Percentiles rank a stretch among this genome's conserved stretches.
Evolutionary conservation across 2,329 filamentous ascomycete species (phyloP).

Genomic region (Botrytis porri): DNA sequence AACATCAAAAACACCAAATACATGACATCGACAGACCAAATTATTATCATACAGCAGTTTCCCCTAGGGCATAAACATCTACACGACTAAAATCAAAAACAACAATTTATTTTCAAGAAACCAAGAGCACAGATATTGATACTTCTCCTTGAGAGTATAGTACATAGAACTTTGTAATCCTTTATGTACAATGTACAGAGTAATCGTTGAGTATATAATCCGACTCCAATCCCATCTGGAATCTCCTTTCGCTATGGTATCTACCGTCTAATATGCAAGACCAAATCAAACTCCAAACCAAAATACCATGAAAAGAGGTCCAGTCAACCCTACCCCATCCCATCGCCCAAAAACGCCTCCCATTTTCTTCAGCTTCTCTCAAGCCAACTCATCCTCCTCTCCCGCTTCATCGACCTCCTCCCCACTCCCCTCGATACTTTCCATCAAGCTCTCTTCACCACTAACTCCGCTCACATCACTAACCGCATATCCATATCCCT

Average conservation of each 20-base stretch:
- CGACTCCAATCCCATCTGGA: neutral
- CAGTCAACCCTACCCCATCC: neutral
- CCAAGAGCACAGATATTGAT: neutral
- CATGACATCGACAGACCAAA: neutral
- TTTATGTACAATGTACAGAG: neutral
- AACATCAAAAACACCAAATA: neutral
- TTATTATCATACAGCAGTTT: neutral
- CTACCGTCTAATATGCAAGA: neutral
- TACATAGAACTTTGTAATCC: neutral
- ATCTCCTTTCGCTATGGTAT: neutral
- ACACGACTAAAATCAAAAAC: too few relatives aligned
- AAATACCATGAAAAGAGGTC: neutral
- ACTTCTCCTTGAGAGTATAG: neutral
- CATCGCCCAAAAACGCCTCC: neutral
- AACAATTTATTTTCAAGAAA: neutral
- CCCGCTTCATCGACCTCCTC: constrained; percentile 29
- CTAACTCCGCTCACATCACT: constrained; percentile 26
- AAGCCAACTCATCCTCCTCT: neutral
- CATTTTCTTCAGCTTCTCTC: neutral
- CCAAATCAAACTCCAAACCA: neutral
- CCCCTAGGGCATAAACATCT: too few relatives aligned
- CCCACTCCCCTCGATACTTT: constrained; percentile 2
- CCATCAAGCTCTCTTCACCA: neutral
- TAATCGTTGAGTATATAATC: neutral
- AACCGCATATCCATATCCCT: constrained; percentile 56